Conservation (phyloP, 2,329 filamentous ascomycete genomes). For the Clarireedia paspali region DNA sequence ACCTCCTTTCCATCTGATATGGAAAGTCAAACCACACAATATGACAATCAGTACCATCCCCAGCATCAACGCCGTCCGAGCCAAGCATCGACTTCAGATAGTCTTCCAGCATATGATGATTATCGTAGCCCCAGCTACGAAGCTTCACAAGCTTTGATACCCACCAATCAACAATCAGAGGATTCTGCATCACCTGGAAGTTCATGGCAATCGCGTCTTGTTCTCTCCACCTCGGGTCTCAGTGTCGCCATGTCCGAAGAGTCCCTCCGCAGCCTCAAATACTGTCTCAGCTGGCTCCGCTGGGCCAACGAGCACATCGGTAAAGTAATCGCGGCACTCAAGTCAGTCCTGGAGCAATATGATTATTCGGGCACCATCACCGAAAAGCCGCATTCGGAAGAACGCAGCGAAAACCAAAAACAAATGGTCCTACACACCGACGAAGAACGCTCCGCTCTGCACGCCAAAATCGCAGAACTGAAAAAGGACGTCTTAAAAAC, state of each 20-base stretch:
- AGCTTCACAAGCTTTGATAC: slow-evolving; percentile 39
- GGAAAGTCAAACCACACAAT: slow-evolving; percentile 17
- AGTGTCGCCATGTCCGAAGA: slow-evolving; percentile 88
- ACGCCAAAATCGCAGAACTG: slow-evolving; percentile 50
- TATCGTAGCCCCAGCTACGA: slow-evolving; percentile 68
- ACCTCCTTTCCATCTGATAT: slow-evolving; percentile 30
- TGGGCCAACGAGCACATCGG: slow-evolving; percentile 78
- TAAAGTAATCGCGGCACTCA: slow-evolving; percentile 65
- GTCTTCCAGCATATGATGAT: slow-evolving; percentile 78
- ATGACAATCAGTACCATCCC: slow-evolving; percentile 27
- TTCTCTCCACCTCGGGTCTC: slow-evolving; percentile 84
- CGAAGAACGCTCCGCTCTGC: slow-evolving; percentile 22
- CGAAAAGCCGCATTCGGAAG: slow-evolving; percentile 6
- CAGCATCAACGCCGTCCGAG: slow-evolving; percentile 24
- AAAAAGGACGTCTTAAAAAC: slow-evolving; percentile 68
- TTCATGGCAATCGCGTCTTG: slow-evolving; percentile 73
- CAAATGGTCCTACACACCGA: slow-evolving; percentile 23
- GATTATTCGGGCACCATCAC: slow-evolving; percentile 40
- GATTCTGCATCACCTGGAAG: slow-evolving; percentile 24
- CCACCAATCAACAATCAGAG: slow-evolving; percentile 26
- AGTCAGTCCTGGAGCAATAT: slow-evolving; percentile 71
- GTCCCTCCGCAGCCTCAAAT: slow-evolving; percentile 75
- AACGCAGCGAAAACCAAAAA: slow-evolving; percentile 13
- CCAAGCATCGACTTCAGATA: slow-evolving; percentile 50
- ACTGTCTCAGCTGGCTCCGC: slow-evolving; percentile 72